Conservation (phyloP, 2,329 filamentous ascomycete species). For the Aspergillus tamarii region DNA sequence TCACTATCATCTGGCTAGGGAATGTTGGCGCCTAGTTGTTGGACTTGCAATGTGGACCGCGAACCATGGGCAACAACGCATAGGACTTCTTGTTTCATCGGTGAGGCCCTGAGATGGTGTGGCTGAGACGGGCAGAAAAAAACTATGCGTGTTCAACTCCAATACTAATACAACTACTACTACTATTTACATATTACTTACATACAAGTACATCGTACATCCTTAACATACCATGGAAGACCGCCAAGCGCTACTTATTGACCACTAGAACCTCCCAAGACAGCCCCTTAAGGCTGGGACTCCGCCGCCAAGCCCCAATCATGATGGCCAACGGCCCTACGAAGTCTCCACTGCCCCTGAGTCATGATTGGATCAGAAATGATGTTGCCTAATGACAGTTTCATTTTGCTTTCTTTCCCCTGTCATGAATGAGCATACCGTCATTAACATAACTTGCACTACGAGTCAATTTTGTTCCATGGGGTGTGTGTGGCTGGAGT, state of each 20-base stretch:
- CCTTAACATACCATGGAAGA: not conserved
- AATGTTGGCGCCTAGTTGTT: not conserved
- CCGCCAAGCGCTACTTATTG: not conserved
- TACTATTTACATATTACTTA: too few species aligned
- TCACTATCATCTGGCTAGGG: not conserved
- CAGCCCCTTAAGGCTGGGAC: constrained; percentile 3
- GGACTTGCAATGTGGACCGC: not conserved
- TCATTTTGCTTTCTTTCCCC: not conserved
- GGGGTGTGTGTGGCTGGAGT: not conserved
- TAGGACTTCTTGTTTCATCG: not conserved
- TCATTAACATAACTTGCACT: not conserved
- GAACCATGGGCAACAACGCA: not conserved
- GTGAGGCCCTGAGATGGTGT: not conserved
- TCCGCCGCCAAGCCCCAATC: constrained; percentile 1
- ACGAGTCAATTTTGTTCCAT: not conserved
- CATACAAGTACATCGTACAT: too few species aligned
- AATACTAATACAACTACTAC: too few species aligned
- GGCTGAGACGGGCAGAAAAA: not conserved
- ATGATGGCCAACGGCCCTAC: not conserved
- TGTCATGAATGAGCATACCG: not conserved
- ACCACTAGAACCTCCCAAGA: not conserved
- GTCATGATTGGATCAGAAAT: constrained; percentile 7
- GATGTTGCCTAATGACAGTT: constrained; percentile 6
- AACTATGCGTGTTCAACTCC: too few species aligned
- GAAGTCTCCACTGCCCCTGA: not conserved